Percentiles rank a stretch among this genome's conserved stretches.
Conservation (phyloP, 1,284 basidiomycete species). For the Heterobasidion irregulare region DNA sequence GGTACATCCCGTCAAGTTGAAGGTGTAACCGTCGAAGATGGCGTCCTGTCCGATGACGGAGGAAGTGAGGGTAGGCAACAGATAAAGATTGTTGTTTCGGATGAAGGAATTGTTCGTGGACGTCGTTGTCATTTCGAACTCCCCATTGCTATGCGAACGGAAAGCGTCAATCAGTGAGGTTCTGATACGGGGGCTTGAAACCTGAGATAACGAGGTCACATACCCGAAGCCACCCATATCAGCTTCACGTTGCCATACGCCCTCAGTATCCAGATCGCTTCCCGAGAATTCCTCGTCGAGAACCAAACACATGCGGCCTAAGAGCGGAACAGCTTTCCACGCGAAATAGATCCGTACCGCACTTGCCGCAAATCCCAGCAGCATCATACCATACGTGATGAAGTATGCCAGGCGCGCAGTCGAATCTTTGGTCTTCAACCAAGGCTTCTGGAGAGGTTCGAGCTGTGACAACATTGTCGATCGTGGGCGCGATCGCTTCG, state of each 20-base stretch:
- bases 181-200: too few relatives aligned
- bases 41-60: constrained; percentile 57
- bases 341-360: constrained; percentile 46
- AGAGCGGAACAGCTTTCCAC: constrained; percentile 40
- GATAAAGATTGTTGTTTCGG: constrained; percentile 68
- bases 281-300: constrained; percentile 71
- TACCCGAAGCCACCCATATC: constrained; percentile 83
- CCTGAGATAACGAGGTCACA: constrained; percentile 15
- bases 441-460: constrained; percentile 61
- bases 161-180: background rate
- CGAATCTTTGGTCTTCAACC: constrained; percentile 58
- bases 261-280: constrained; percentile 52
- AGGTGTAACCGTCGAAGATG: constrained; percentile 60
- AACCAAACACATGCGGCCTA: constrained; percentile 62
- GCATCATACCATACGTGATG: constrained; percentile 52
- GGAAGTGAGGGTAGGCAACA: constrained; percentile 79
- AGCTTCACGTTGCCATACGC: constrained; percentile 72
- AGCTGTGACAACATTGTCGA: constrained; percentile 59
- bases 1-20: constrained; percentile 78
- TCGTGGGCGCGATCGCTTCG: constrained; percentile 31
- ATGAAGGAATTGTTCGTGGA: constrained; percentile 77
- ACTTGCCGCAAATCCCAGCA: constrained; percentile 44
- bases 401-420: constrained; percentile 55
- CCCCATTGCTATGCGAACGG: constrained; percentile 49
- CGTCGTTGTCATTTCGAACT: constrained; percentile 84